Evolutionary conservation across 2,329 filamentous ascomycete species (phyloP).

Genomic region (Aspergillus thermomutatus): DNA sequence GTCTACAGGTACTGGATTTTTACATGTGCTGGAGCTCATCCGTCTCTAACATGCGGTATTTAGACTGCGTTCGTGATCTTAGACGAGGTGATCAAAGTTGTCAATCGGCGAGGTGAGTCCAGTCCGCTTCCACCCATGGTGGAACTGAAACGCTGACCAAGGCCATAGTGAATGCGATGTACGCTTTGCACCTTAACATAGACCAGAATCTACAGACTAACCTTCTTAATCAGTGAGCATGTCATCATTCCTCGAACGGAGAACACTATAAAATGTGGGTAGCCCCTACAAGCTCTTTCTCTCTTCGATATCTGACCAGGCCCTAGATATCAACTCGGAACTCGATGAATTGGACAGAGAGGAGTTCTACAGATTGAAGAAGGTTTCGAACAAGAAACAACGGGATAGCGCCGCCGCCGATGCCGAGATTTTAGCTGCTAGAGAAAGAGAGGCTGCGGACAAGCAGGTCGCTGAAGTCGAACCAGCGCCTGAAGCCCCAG

Average conservation of each 20-base stretch:
- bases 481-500: constrained; percentile 48
- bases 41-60: background rate
- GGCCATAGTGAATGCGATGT: constrained; percentile 82
- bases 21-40: background rate
- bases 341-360: constrained; percentile 96
- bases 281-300: background rate
- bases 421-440: constrained; percentile 65
- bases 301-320: constrained; percentile 1
- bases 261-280: constrained; percentile 95
- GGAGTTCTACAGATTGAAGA: constrained; percentile 97
- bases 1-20: constrained; percentile 63
- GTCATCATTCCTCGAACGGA: constrained; percentile 96
- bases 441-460: constrained; percentile 24
- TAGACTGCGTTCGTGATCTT: constrained; percentile 94
- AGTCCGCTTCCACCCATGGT: background rate
- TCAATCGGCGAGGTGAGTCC: constrained; percentile 80
- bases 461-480: constrained; percentile 57
- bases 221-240: constrained; percentile 38
- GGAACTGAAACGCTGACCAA: constrained; percentile 20
- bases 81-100: constrained; percentile 98
- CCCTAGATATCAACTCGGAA: constrained; percentile 90
- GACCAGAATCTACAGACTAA: constrained; percentile 11
- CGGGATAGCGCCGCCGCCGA: constrained; percentile 69
- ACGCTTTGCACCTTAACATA: constrained; percentile 32
- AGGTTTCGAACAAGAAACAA: constrained; percentile 83